phyloP scores from a whole-genome alignment of 164 flowering plant species.

The Vitis cinerea region DNA sequence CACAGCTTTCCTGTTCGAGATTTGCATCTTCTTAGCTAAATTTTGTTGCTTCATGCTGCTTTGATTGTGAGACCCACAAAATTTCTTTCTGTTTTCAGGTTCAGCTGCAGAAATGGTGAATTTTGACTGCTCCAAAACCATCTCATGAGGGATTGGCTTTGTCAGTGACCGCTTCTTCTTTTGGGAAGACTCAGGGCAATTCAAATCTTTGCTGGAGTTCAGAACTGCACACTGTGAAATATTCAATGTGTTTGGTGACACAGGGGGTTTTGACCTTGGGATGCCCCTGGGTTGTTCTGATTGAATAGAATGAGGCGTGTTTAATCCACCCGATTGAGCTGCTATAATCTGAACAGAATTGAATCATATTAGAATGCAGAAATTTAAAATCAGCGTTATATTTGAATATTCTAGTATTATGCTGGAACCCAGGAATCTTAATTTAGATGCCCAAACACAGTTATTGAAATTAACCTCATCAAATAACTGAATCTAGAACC shows the following conservation, averaged over 20 bases:
- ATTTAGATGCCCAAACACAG: constrained; percentile 3
- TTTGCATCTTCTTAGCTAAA: constrained; percentile 4
- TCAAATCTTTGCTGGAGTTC: neutral
- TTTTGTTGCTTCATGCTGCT: constrained; percentile 8
- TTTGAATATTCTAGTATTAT: neutral
- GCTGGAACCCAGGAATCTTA: neutral
- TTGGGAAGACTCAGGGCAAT: neutral
- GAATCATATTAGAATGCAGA: neutral
- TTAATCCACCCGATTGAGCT: constrained; percentile 6
- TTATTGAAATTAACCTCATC: neutral
- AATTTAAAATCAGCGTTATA: neutral
- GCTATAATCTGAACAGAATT: constrained; percentile 15
- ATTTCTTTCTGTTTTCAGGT: constrained; percentile 6
- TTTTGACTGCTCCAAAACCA: constrained; percentile 4
- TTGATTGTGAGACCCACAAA: constrained; percentile 2
- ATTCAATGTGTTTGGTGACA: neutral
- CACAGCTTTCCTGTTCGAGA: neutral
- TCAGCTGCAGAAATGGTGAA: neutral
- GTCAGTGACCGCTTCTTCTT: constrained; percentile 2
- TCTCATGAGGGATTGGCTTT: neutral
- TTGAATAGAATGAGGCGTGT: neutral
- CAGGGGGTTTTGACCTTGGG: neutral
- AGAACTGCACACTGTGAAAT: neutral
- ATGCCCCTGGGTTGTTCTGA: neutral
- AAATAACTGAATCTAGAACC: neutral